Base-by-base conservation (phyloP, 2,329 filamentous ascomycete species). In the Stagonosporopsis rhizophila region DNA sequence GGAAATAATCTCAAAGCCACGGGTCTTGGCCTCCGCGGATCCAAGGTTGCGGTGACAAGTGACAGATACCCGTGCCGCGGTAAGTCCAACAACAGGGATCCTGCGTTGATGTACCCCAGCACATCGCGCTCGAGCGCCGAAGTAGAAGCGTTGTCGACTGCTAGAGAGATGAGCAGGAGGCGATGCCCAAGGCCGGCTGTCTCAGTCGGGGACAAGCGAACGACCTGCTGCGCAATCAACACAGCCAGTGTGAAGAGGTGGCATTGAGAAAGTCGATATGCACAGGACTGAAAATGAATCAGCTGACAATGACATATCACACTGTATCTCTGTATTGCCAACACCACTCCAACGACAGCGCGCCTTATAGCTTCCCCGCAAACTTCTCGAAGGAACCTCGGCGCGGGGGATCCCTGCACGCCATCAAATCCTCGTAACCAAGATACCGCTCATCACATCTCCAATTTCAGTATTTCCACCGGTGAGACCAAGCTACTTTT, bases 381-480 rank as follows among this genome's bases (percentile, higher is more conserved):
- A 37, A 22, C 32, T 40, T 45, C 39, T n/a, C 8, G 9, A 38
- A 34, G 30, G 25, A 45, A 42, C 42, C 47, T 46, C 46, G 41
- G 53, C 47, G 53, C 42, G 53, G 46, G 41, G 42, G 47, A 51
- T 56, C 46, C 52, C 35, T 46, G 52, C 45, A 32, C 23, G 17
- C 15, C 39, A 50, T 45, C 52, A 30, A 45, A 30, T 35, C 40
- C 22, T 22, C 35, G 25, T 25, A 27, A 14, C 27, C 38, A 22
- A 14, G 28, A 30, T 30, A 30, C 28, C 28, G 4, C 27, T n/a
- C 22, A 15, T n/a, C 25, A 15, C 28, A 17, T 37, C 42, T 25
- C 46, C 47, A 25, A 30, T 41, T 47, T 8, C 3, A 42, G 53
- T 47, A 51, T 47, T 25, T 56, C 19, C 7, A 41, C 46, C 46